These are phyloP conservation scores for Magnolia kwangsiensis DNA, from an alignment of 164 flowering plant genomes.

Conservation along the genomic window DNA sequence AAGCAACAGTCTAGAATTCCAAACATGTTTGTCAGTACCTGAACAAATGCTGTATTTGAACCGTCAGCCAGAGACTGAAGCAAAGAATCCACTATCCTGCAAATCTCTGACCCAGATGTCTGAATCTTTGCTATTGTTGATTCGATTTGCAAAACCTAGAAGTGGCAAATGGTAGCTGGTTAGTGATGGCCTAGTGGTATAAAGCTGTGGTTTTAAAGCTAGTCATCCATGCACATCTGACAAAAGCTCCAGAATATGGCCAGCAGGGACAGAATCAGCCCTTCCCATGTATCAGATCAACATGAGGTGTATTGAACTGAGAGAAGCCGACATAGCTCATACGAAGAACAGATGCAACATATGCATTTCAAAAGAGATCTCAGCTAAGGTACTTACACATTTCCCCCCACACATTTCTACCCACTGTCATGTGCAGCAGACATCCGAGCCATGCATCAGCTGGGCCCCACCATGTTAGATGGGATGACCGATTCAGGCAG, in stretches of 20 bases:
- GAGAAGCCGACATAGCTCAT: background rate
- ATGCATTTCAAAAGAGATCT: background rate
- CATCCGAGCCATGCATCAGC: no score
- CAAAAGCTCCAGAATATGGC: background rate
- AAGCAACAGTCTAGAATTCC: no score
- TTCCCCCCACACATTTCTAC: no score
- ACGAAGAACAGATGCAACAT: background rate
- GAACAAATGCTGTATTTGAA: conserved; percentile 53
- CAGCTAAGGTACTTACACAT: no score
- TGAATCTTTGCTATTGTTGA: conserved; percentile 45
- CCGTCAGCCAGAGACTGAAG: conserved; percentile 46
- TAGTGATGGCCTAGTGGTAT: background rate
- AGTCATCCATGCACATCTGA: background rate
- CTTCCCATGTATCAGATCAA: background rate
- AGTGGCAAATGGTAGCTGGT: conserved; percentile 26
- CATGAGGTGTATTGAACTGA: background rate
- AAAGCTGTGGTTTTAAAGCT: background rate
- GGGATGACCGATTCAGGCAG: no score
- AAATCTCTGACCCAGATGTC: conserved; percentile 37
- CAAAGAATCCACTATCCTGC: conserved; percentile 46
- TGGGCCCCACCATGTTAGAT: no score
- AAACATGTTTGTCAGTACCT: conserved; percentile 39
- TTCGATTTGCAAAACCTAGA: conserved; percentile 74
- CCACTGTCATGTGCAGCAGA: no score
- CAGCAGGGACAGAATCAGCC: background rate